Evolutionary conservation across 1,284 basidiomycete genomes (phyloP).

Genomic region (Ustilago nuda): DNA sequence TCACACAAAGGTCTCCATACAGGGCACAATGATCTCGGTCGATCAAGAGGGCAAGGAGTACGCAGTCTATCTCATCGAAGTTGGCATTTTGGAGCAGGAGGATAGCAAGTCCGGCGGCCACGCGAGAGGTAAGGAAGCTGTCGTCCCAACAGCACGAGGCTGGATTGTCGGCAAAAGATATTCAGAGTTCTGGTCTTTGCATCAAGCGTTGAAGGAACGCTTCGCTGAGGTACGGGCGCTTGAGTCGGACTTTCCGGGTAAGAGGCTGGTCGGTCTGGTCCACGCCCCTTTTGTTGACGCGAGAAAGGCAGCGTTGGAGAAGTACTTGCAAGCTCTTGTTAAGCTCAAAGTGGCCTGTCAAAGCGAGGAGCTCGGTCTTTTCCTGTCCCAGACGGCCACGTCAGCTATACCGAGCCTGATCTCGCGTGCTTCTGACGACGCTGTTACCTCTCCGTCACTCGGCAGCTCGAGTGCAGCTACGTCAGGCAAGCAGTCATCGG

Average conservation of each 20-base stretch:
- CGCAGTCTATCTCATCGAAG: slow-evolving; percentile 90
- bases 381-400: slow-evolving; percentile 75
- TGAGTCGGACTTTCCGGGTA: slow-evolving; percentile 58
- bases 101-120: slow-evolving; percentile 10
- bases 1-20: slow-evolving; percentile 73
- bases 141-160: slow-evolving; percentile 72
- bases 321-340: slow-evolving; percentile 80
- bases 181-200: slow-evolving; percentile 91
- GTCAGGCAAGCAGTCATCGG: slow-evolving; percentile 14
- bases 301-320: slow-evolving; percentile 82
- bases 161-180: slow-evolving; percentile 93
- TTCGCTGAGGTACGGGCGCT: slow-evolving; percentile 47
- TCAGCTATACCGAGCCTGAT: slow-evolving; percentile 15
- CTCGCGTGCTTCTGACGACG: slow-evolving; percentile 8
- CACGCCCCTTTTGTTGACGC: slow-evolving; percentile 75
- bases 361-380: slow-evolving; percentile 82
- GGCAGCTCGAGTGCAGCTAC: slow-evolving; percentile 6
- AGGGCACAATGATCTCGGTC: slow-evolving; percentile 43
- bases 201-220: slow-evolving; percentile 81
- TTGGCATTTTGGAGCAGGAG: slow-evolving; percentile 72
- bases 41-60: slow-evolving; percentile 84
- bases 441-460: slow-evolving; percentile 3
- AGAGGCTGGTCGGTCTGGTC: slow-evolving; percentile 51
- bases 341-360: slow-evolving; percentile 70
- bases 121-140: background rate